phyloP scores from a whole-genome alignment of 2,329 filamentous ascomycete genomes.

The Cytospora leucostoma region DNA sequence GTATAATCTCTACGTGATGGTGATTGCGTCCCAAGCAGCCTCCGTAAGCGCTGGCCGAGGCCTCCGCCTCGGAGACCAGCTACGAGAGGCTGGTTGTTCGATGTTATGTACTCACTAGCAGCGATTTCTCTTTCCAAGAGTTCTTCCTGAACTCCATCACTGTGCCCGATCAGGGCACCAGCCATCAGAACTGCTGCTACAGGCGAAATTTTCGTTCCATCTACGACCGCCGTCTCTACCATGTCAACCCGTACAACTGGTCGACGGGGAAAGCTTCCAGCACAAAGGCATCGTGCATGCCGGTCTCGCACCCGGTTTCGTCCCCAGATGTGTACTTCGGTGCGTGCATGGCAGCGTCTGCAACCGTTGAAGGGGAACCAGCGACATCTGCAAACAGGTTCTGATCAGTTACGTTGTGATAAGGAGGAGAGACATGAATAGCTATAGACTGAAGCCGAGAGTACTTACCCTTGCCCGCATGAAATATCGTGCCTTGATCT shows the following conservation, averaged over 20 bases:
- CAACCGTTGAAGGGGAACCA: constrained; percentile 6
- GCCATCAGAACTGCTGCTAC: too few relatives aligned
- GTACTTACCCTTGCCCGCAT: constrained; percentile 3
- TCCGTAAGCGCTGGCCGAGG: neutral
- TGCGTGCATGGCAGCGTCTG: neutral
- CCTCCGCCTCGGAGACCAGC: constrained; percentile 1
- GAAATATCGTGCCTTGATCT: neutral
- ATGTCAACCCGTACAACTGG: neutral
- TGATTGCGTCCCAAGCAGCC: neutral
- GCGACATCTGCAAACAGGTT: neutral
- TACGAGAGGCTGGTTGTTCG: neutral
- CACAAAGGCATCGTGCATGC: neutral
- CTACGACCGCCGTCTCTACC: neutral
- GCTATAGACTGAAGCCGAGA: neutral
- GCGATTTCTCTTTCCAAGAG: neutral
- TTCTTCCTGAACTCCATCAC: neutral
- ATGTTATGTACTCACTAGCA: neutral
- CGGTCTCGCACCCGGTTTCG: neutral
- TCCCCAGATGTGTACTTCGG: neutral
- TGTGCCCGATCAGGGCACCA: neutral
- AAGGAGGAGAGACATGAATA: too few relatives aligned
- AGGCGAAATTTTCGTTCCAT: neutral
- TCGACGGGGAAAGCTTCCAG: neutral
- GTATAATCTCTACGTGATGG: neutral
- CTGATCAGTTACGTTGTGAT: neutral